Evolutionary conservation across 495 filamentous ascomycete genomes (phyloP).

Genomic region (Patellaria atrata): DNA sequence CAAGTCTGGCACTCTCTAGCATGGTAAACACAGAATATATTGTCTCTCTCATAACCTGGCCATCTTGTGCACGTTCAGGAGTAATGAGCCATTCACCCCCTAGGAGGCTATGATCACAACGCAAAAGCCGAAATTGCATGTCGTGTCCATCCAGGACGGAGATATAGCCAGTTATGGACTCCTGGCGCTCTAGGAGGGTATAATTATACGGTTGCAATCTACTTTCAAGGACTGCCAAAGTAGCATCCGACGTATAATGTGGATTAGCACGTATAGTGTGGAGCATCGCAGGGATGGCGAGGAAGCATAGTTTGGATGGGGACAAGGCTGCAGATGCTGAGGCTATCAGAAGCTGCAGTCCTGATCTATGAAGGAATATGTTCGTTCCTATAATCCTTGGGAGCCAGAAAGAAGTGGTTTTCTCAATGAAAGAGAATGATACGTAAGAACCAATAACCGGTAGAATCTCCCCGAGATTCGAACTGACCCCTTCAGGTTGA

Average conservation of each 20-base stretch:
- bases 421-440: conserved; percentile 42
- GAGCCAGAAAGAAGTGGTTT: conserved; percentile 39
- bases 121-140: conserved; percentile 63
- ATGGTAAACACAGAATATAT: conserved; percentile 89
- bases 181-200: conserved; percentile 58
- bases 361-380: conserved; percentile 51
- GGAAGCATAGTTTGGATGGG: conserved; percentile 50
- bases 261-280: conserved; percentile 58
- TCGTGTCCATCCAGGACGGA: conserved; percentile 67
- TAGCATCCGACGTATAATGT: conserved; percentile 43
- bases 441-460: conserved; percentile 48
- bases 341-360: conserved; percentile 52
- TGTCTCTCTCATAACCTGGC: conserved; percentile 49
- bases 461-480: conserved; percentile 38
- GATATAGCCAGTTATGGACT: conserved; percentile 81
- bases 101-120: conserved; percentile 86
- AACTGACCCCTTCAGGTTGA: conserved; percentile 42
- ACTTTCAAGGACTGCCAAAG: conserved; percentile 44
- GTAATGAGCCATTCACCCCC: conserved; percentile 82
- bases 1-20: conserved; percentile 77
- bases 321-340: conserved; percentile 47
- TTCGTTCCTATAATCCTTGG: conserved; percentile 44
- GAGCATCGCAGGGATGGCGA: conserved; percentile 52
- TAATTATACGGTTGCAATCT: conserved; percentile 42
- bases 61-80: conserved; percentile 20